Conservation (phyloP, 768 basidiomycete genomes). For the Phylloporus arenicola region DNA sequence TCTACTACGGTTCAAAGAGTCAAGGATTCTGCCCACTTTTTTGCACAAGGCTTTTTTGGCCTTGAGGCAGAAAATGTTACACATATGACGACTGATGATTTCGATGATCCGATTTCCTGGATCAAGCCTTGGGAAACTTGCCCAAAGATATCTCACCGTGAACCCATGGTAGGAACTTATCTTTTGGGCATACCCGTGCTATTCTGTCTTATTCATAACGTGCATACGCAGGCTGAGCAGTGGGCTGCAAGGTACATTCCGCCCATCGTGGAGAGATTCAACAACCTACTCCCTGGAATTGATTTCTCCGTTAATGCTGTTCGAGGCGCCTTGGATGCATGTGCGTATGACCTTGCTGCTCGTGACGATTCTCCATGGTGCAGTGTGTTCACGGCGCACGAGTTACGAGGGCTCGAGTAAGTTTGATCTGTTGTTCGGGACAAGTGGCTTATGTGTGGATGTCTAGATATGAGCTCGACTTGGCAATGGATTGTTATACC, state of each 20-base stretch:
- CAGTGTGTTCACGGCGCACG: constrained; percentile 27
- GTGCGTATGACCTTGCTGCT: constrained; percentile 34
- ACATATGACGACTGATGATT: constrained; percentile 27
- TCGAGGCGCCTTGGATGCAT: constrained; percentile 36
- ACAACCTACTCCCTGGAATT: constrained; percentile 25
- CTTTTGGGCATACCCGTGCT: not conserved
- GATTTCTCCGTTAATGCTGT: constrained; percentile 28
- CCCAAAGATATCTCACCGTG: constrained; percentile 5
- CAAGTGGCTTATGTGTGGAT: not conserved
- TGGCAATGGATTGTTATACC: constrained; percentile 35
- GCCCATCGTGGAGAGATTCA: constrained; percentile 30
- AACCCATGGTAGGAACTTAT: not conserved
- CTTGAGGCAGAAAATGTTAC: constrained; percentile 19
- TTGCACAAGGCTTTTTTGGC: constrained; percentile 34
- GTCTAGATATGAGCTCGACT: constrained; percentile 37
- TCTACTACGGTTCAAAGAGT: constrained; percentile 16
- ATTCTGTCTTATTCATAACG: not conserved
- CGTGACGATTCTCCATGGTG: constrained; percentile 33
- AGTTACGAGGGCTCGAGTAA: constrained; percentile 33
- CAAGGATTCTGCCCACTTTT: constrained; percentile 36
- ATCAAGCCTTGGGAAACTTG: constrained; percentile 35
- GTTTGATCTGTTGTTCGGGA: constrained; percentile 2
- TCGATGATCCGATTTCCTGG: constrained; percentile 30
- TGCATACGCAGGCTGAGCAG: constrained; percentile 4
- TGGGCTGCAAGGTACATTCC: constrained; percentile 35